phyloP scores from a whole-genome alignment of 495 filamentous ascomycete genomes.

The Aspergillus haitiensis region DNA sequence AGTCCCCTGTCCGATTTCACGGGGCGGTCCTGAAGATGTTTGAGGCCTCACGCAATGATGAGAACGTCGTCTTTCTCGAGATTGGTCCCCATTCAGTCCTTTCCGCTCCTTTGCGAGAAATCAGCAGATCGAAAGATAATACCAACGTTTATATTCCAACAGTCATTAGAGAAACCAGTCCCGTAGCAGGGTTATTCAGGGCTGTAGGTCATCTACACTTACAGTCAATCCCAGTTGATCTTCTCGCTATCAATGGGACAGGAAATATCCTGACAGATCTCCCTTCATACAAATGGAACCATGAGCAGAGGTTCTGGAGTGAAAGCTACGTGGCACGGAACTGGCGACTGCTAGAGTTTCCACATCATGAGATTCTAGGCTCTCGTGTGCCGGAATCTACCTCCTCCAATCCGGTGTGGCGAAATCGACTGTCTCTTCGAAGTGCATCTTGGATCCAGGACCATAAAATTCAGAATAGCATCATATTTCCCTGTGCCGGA shows the following conservation, averaged over 20 bases:
- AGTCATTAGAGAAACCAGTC: background rate
- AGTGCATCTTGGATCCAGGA: constrained; percentile 49
- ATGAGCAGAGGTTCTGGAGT: constrained; percentile 32
- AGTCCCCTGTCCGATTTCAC: constrained; percentile 38
- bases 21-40: constrained; percentile 29
- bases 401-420: constrained; percentile 52
- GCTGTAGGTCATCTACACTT: background rate
- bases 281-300: constrained; percentile 41
- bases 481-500: constrained; percentile 48
- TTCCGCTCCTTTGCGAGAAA: background rate
- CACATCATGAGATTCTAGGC: constrained; percentile 38
- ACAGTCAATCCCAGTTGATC: constrained; percentile 42
- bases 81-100: constrained; percentile 23
- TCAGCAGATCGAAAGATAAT: constrained; percentile 1
- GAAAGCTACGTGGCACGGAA: constrained; percentile 32
- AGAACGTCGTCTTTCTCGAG: constrained; percentile 17
- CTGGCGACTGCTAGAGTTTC: constrained; percentile 28
- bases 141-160: background rate
- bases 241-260: constrained; percentile 35
- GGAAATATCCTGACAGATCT: constrained; percentile 41
- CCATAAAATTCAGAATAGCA: constrained; percentile 35
- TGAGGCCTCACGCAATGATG: constrained; percentile 6
- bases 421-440: constrained; percentile 43
- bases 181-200: background rate
- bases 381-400: constrained; percentile 37